These are phyloP conservation scores for Wickerhamomyces chambardii DNA, from an alignment of 805 yeast genomes.

Conservation along the genomic window DNA sequence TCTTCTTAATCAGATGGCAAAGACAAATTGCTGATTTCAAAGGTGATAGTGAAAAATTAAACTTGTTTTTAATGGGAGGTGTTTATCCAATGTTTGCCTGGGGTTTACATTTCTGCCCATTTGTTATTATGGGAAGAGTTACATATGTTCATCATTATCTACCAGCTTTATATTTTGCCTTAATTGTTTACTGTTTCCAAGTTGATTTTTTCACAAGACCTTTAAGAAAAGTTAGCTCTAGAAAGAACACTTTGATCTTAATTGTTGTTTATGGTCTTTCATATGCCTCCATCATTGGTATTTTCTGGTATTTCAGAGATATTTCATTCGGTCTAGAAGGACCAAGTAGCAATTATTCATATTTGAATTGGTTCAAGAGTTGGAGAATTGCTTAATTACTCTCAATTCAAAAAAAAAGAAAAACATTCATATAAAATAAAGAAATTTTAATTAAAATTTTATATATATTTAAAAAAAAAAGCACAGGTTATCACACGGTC, in stretches of 20 bases:
- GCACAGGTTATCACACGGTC: no score
- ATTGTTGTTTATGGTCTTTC: conserved; percentile 27
- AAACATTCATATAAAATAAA: no score
- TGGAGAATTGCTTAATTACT: conserved; percentile 31
- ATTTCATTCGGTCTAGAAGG: conserved; percentile 63
- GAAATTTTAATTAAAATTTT: no score
- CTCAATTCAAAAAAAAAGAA: no score
- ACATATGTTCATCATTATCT: conserved; percentile 81
- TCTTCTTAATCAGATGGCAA: conserved; percentile 54
- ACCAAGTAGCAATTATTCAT: conserved; percentile 24
- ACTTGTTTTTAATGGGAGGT: conserved; percentile 60
- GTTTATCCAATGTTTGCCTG: conserved; percentile 74
- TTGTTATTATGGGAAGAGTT: conserved; percentile 76
- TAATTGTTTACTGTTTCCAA: conserved; percentile 44
- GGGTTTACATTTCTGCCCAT: conserved; percentile 72
- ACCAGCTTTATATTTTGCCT: conserved; percentile 76
- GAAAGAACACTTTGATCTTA: conserved; percentile 17
- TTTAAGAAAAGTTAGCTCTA: conserved; percentile 10
- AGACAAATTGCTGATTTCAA: conserved; percentile 64
- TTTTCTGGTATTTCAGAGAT: conserved; percentile 54
- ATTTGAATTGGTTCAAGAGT: conserved; percentile 37
- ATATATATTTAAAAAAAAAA: no score
- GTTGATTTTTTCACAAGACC: conserved; percentile 32
- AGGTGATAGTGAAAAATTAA: conserved; percentile 30
- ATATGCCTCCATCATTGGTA: conserved; percentile 34